Percentiles rank a stretch among this genome's conserved stretches.
phyloP scores from a whole-genome alignment of 1,284 basidiomycete genomes.

The Puccinia horiana region DNA sequence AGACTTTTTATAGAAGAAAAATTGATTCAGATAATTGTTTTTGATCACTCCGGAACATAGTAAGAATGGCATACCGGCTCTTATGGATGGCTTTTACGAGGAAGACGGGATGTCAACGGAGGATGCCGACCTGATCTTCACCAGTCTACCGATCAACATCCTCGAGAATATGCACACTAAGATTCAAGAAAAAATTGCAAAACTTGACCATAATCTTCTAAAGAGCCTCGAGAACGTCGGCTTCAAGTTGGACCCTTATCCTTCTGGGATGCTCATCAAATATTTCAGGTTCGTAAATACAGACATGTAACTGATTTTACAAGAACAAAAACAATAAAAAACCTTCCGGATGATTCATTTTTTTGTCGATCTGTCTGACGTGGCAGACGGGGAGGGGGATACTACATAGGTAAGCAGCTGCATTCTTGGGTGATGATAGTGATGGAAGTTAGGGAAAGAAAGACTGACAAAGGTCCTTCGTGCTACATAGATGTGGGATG shows the following conservation, averaged over 20 bases:
- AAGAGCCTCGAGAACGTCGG: constrained; percentile 66
- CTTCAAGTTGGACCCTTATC: constrained; percentile 66
- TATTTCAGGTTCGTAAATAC: constrained; percentile 50
- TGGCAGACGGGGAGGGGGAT: constrained; percentile 60
- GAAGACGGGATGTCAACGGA: constrained; percentile 63
- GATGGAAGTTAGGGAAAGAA: neutral
- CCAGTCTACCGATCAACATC: constrained; percentile 59
- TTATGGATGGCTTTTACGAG: constrained; percentile 63
- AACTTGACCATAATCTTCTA: constrained; percentile 63
- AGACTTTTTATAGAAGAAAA: too few relatives aligned
- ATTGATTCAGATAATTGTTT: neutral
- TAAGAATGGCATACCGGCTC: constrained; percentile 50
- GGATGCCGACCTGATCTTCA: constrained; percentile 63
- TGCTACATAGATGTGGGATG: constrained; percentile 62
- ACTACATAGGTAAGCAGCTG: constrained; percentile 61
- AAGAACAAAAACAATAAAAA: too few relatives aligned
- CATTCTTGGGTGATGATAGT: neutral
- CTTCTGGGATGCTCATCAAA: constrained; percentile 63
- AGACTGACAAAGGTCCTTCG: neutral
- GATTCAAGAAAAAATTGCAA: constrained; percentile 24
- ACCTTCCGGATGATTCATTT: neutral
- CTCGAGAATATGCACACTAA: constrained; percentile 56
- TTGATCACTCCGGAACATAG: neutral
- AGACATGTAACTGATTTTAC: too few relatives aligned
- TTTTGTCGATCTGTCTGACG: constrained; percentile 51